Percentiles rank a stretch among this genome's conserved stretches.
These are phyloP conservation scores for Hsuehochloa calcarea DNA, from an alignment of 176 grass and related monocot species.

Conservation along the genomic window DNA sequence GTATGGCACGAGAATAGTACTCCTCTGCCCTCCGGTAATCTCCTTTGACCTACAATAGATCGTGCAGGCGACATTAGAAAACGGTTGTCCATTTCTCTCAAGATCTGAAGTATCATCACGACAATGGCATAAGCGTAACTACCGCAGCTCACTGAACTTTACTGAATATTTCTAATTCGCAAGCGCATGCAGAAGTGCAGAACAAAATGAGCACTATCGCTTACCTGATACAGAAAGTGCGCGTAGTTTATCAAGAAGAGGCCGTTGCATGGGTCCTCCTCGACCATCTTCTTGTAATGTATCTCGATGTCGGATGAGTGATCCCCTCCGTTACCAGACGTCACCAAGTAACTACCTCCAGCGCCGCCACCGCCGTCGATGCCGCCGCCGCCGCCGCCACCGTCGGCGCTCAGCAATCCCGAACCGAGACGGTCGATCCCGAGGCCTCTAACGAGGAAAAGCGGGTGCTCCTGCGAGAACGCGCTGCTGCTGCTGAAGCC, in stretches of 20 bases:
- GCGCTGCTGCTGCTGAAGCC: slow-evolving; percentile 4
- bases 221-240: slow-evolving; percentile 74
- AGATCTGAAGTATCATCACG: background rate
- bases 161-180: background rate
- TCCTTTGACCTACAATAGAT: slow-evolving; percentile 43
- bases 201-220: background rate
- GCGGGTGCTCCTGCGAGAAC: slow-evolving; percentile 47
- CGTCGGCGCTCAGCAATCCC: slow-evolving; percentile 34
- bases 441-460: slow-evolving; percentile 82
- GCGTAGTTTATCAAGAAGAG: slow-evolving; percentile 84
- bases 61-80: background rate
- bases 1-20: slow-evolving; percentile 89
- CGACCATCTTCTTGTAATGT: slow-evolving; percentile 84
- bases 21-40: slow-evolving; percentile 73
- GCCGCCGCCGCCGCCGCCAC: background rate
- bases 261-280: slow-evolving; percentile 73
- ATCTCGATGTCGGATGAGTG: slow-evolving; percentile 55
- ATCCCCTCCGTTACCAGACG: slow-evolving; percentile 50
- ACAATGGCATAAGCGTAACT: background rate
- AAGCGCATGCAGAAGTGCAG: background rate
- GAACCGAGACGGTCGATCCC: slow-evolving; percentile 82
- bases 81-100: background rate
- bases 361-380: slow-evolving; percentile 22
- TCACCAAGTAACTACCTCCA: slow-evolving; percentile 2
- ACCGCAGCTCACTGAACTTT: background rate